Conservation (phyloP, 495 filamentous ascomycete species). For the Letharia columbiana region DNA sequence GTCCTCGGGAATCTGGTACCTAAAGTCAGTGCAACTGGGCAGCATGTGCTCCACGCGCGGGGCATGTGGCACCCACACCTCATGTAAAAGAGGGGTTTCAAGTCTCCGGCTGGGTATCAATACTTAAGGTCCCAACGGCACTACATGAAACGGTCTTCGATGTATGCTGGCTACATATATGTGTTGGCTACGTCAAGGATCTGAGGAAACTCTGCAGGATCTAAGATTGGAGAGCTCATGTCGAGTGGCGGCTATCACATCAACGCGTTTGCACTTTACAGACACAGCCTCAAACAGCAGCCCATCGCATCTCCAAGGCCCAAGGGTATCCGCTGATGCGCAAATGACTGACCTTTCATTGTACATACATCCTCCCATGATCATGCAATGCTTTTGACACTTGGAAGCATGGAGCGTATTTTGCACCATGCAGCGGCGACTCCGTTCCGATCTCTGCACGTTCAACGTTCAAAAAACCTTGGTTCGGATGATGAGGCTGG, state of each 20-base stretch:
- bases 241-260: conserved; percentile 8
- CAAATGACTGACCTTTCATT: not conserved
- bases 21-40: not conserved
- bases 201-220: not conserved
- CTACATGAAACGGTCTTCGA: not conserved
- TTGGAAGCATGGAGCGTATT: not conserved
- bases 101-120: conserved; percentile 17
- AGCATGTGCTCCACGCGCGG: conserved; percentile 4
- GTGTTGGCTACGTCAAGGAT: not conserved
- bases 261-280: conserved; percentile 1
- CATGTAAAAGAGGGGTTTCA: conserved; percentile 5
- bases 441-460: conserved; percentile 3
- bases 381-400: not conserved
- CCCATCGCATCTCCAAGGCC: conserved; percentile 11
- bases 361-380: not conserved
- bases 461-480: conserved; percentile 5
- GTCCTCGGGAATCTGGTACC: conserved; percentile 1
- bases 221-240: not conserved
- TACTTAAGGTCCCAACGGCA: conserved; percentile 9
- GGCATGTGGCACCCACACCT: conserved; percentile 13
- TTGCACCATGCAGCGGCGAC: not conserved
- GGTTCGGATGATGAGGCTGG: conserved; percentile 7
- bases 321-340: conserved; percentile 17
- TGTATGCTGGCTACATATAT: conserved; percentile 6
- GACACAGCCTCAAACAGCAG: conserved; percentile 2